These are phyloP conservation scores for Penicillium canariense DNA, from an alignment of 495 filamentous ascomycete species.

Conservation along the genomic window DNA sequence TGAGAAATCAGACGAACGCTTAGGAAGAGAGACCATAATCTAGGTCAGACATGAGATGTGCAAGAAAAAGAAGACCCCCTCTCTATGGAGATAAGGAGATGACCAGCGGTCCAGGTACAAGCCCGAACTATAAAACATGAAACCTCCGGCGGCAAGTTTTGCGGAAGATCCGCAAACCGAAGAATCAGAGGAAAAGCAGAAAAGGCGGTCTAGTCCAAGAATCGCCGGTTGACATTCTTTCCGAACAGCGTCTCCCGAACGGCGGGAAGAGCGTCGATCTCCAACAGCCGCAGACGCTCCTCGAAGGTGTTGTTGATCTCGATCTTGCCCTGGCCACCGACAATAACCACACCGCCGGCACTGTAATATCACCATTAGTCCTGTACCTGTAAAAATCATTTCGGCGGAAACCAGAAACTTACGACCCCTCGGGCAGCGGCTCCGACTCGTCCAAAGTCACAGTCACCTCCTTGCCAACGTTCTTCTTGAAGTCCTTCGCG, in stretches of 20 bases:
- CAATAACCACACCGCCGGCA: conserved; percentile 75
- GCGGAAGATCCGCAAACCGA: not conserved
- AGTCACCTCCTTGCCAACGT: conserved; percentile 58
- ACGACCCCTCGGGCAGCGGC: conserved; percentile 80
- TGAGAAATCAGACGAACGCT: conserved; percentile 37
- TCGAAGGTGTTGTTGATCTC: conserved; percentile 99
- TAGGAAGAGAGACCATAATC: conserved; percentile 20
- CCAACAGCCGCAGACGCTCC: conserved; percentile 79
- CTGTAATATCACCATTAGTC: conserved; percentile 44
- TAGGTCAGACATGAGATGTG: conserved; percentile 21
- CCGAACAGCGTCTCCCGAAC: conserved; percentile 86
- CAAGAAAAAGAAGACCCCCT: conserved; percentile 16
- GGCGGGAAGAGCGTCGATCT: conserved; percentile 78
- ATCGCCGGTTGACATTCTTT: conserved; percentile 87
- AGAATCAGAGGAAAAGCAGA: conserved; percentile 5
- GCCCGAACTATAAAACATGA: conserved; percentile 28
- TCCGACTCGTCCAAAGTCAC: conserved; percentile 77
- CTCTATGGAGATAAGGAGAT: conserved; percentile 16
- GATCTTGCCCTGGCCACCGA: conserved; percentile 87
- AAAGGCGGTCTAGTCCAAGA: conserved; percentile 66
- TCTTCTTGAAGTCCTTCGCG: conserved; percentile 75
- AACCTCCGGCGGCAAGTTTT: conserved; percentile 7
- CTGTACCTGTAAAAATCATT: not conserved
- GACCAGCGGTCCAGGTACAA: conserved; percentile 5
- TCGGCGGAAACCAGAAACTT: conserved; percentile 40